Evolutionary conservation across 2,329 filamentous ascomycete genomes (phyloP).

Genomic region (Nigrograna mackinnonii): DNA sequence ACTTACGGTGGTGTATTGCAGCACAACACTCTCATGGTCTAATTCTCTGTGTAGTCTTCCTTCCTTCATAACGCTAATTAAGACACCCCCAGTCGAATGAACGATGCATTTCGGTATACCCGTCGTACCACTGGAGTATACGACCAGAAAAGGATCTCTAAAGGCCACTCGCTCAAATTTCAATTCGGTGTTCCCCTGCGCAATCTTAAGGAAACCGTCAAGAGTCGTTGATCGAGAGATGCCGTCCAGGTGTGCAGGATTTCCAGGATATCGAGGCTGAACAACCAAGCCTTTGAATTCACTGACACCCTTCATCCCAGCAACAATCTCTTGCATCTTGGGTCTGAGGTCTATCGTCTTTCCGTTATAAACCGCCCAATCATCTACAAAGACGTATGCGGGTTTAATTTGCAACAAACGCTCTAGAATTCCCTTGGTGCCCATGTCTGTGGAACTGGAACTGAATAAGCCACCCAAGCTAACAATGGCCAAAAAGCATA

Average conservation of each 20-base stretch:
- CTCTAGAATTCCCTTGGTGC: conserved; percentile 75
- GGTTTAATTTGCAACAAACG: conserved; percentile 75
- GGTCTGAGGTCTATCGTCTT: conserved; percentile 70
- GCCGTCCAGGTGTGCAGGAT: conserved; percentile 60
- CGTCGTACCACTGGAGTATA: conserved; percentile 80
- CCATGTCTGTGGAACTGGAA: conserved; percentile 81
- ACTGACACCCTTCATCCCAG: conserved; percentile 62
- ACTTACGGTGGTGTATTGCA: conserved; percentile 62
- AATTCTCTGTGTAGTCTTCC: conserved; percentile 55
- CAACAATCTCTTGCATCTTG: conserved; percentile 71
- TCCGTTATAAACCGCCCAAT: conserved; percentile 78
- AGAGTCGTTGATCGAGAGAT: conserved; percentile 55
- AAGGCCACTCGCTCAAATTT: conserved; percentile 67
- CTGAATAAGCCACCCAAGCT: conserved; percentile 77
- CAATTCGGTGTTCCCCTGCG: conserved; percentile 42
- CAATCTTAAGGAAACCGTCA: conserved; percentile 44
- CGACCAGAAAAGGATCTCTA: conserved; percentile 75
- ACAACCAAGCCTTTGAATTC: conserved; percentile 68
- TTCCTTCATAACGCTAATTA: conserved; percentile 67
- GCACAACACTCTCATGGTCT: conserved; percentile 44
- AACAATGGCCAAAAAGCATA: conserved; percentile 70
- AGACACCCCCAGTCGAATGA: conserved; percentile 69
- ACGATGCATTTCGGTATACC: conserved; percentile 86
- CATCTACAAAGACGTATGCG: conserved; percentile 82
- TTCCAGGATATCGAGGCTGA: conserved; percentile 64